Evolutionary conservation across 2,329 filamentous ascomycete species (phyloP), one percentile per base, ranked within the genome.

Genomic region (Orbilia javanica): DNA sequence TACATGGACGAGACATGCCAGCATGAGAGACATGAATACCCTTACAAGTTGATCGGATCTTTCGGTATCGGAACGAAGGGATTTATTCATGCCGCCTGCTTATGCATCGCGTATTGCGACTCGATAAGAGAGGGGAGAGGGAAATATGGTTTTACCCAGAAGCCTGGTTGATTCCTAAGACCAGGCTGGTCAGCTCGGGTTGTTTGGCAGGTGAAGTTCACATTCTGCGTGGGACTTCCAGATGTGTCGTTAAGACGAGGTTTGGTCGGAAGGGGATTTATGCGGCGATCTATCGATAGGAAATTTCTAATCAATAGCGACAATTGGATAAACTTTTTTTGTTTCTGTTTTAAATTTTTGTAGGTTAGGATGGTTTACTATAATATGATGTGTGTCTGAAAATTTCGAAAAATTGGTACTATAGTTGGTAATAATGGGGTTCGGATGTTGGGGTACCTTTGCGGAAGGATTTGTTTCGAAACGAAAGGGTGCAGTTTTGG

Each of bases 381-480:
- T n/a, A n/a, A n/a, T n/a, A n/a, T n/a, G n/a, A n/a, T n/a, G n/a
- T n/a, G n/a, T n/a, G n/a, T n/a, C n/a, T n/a, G n/a, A n/a, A n/a
- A n/a, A n/a, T n/a, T n/a, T n/a, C 31, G 31, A 34, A 34, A 10
- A 10, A 34, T 34, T 48, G 18, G 25, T 57, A 36, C 4, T 22
- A 7, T 8, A 29, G 29, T 22, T 8, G 4, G n/a, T 53, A 39
- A 39, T 10, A 36, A 10, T 36, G 10, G 34, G 2, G 1, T 36
- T 57, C 55, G 55, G 55, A 4, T 60, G 55, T 25, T 60, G 55
- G 31, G 20, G 55, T n/a, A 44, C 39, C 6, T 48, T 42, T n/a
- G 6, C 22, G 36, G 60, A 57, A 48, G 31, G 34, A 6, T 22
- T 60, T 70, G 60, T 73, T 73, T 73, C 62, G 69, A 73, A 73